Evolutionary conservation across 225 moss, liverwort and hornwort genomes (phyloP).

Genomic region (Climacium dendroides): DNA sequence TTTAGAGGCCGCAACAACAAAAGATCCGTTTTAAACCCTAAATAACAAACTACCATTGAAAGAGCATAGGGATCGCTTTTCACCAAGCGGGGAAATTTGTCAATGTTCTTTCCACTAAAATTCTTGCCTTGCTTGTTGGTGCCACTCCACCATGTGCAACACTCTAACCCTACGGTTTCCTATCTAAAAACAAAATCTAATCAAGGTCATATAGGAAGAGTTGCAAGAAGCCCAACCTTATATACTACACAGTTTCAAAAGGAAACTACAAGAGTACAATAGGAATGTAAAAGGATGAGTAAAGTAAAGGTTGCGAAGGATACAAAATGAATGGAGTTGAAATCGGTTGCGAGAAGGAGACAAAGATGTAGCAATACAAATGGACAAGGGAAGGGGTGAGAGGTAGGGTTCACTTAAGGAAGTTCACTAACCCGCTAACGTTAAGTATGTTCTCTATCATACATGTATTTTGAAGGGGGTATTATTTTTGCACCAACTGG

Average conservation of each 20-base stretch:
- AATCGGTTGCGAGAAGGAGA: rapidly evolving
- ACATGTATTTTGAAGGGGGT: no score
- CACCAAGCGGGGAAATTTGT: rapidly evolving
- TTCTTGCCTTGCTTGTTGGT: background rate
- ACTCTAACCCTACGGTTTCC: rapidly evolving
- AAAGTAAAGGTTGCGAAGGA: background rate
- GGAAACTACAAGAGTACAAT: background rate
- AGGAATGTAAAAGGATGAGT: background rate
- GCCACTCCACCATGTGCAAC: rapidly evolving
- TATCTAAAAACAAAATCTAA: background rate
- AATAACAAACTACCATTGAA: background rate
- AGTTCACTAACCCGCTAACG: background rate
- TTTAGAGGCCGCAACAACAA: no score
- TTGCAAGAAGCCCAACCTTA: background rate
- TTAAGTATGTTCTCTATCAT: rapidly evolving
- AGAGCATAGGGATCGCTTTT: background rate
- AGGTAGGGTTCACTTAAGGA: background rate
- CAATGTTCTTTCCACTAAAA: no score
- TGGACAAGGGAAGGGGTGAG: rapidly evolving
- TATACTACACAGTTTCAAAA: background rate
- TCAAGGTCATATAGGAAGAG: rapidly evolving
- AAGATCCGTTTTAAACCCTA: background rate
- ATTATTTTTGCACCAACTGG: background rate
- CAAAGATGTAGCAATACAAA: rapidly evolving
- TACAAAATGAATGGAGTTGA: background rate